A percentile compares a stretch with the other conserved stretches of the same genome.
phyloP scores from a whole-genome alignment of 2,329 filamentous ascomycete genomes.

The Apiospora koreana region DNA sequence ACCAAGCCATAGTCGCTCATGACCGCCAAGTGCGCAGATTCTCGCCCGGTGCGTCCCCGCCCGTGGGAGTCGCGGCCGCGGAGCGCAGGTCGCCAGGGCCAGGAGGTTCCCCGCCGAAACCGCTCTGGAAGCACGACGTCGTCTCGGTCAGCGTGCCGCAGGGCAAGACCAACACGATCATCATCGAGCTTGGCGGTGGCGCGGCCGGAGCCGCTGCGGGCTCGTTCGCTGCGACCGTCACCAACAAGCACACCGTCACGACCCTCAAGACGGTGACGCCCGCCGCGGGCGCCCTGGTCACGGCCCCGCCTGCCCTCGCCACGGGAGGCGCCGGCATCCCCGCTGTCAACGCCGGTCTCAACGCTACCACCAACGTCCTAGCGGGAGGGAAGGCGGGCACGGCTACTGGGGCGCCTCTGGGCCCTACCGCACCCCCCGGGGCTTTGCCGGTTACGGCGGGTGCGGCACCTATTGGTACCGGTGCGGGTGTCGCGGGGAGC shows the following conservation, averaged over 20 bases:
- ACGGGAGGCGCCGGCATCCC: background rate
- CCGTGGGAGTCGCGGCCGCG: background rate
- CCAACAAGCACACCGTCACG: slow-evolving; percentile 5
- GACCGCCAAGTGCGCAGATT: background rate
- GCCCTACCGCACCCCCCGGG: background rate
- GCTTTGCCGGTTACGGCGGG: slow-evolving; percentile 2
- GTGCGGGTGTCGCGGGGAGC: background rate
- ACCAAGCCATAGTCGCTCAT: background rate
- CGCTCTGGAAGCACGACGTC: background rate
- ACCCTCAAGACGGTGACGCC: background rate
- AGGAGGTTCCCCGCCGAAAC: background rate
- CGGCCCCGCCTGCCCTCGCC: background rate
- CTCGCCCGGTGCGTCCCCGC: background rate
- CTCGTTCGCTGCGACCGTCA: slow-evolving; percentile 7
- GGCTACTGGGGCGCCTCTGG: background rate
- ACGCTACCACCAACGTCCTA: background rate
- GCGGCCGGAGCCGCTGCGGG: background rate
- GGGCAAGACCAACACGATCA: background rate
- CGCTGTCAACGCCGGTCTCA: background rate
- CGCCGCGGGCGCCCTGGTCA: background rate
- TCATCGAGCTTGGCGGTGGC: background rate
- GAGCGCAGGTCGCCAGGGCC: background rate
- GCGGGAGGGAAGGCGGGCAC: background rate
- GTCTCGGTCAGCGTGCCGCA: background rate
- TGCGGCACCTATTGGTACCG: background rate